phyloP scores from a whole-genome alignment of 73 alveolate species.

The Tetrahymena borealis region DNA sequence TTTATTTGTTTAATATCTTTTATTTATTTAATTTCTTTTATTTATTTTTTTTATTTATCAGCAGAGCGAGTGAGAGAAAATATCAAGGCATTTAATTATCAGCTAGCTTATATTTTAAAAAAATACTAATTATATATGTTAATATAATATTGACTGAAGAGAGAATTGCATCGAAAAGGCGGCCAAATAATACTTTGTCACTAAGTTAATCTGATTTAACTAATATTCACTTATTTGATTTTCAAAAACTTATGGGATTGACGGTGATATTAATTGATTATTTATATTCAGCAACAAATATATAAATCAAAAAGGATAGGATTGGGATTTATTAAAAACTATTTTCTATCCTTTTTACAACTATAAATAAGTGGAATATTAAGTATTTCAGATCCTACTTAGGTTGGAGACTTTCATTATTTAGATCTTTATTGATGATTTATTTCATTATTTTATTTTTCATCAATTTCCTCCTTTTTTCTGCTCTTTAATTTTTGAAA shows the following conservation, averaged over 20 bases:
- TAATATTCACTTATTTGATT: not conserved
- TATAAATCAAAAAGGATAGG: not conserved
- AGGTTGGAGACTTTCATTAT: not conserved
- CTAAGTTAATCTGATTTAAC: not conserved
- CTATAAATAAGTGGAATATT: not conserved
- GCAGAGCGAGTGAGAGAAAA: slow-evolving; percentile 5
- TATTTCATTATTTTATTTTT: not conserved
- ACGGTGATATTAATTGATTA: not conserved
- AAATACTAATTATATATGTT: not conserved
- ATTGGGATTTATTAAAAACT: not conserved
- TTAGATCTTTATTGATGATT: not conserved
- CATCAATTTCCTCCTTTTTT: slow-evolving; percentile 1
- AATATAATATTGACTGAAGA: not conserved
- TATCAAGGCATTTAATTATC: not conserved
- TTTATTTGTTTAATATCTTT: not conserved
- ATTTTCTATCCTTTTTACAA: not conserved
- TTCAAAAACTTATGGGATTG: not conserved
- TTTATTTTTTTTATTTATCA: not conserved
- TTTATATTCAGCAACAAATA: not conserved
- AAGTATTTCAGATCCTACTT: not conserved
- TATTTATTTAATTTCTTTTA: not conserved
- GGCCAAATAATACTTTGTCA: slow-evolving; percentile 1
- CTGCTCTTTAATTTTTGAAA: not conserved
- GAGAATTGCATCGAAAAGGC: slow-evolving; percentile 1
- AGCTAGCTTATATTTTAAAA: not conserved